These are phyloP conservation scores for Pilaira anomala DNA, from an alignment of 192 early-diverging fungal genomes.

Conservation along the genomic window DNA sequence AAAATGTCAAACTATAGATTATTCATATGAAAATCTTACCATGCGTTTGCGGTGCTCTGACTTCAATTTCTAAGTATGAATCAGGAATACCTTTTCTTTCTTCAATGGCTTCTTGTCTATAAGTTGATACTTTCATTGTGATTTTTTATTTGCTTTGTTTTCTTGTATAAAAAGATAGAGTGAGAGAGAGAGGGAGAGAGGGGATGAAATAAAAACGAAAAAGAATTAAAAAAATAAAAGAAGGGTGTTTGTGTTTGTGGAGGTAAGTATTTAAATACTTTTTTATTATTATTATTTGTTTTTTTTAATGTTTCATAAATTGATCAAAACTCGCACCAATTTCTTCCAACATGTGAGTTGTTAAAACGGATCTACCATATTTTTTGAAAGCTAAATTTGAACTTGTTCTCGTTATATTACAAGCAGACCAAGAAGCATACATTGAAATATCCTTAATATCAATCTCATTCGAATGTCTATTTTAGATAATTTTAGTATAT, in stretches of 20 bases:
- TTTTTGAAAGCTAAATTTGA: constrained; percentile 57
- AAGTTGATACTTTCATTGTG: too few species aligned
- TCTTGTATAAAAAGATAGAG: too few species aligned
- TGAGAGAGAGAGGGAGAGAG: too few species aligned
- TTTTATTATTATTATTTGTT: neutral
- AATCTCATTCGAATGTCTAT: constrained; percentile 38
- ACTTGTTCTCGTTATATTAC: constrained; percentile 48
- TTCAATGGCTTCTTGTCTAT: constrained; percentile 46
- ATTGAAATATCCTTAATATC: constrained; percentile 41
- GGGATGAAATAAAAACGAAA: too few species aligned
- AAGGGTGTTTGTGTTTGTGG: too few species aligned
- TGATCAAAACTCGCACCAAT: constrained; percentile 43
- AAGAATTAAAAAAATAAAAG: too few species aligned
- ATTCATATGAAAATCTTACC: constrained; percentile 36
- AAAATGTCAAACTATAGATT: neutral
- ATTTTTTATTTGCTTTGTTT: too few species aligned
- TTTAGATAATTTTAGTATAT: constrained; percentile 1
- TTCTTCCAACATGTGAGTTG: constrained; percentile 59
- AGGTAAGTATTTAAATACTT: neutral
- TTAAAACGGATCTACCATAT: constrained; percentile 57
- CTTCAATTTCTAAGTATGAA: constrained; percentile 95
- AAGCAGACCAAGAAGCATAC: constrained; percentile 69
- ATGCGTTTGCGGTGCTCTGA: constrained; percentile 83
- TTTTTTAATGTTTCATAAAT: constrained; percentile 6
- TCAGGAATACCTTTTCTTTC: constrained; percentile 87